Evolutionary conservation across 345 rosid species (phyloP).

Genomic region (Eucalyptus fibrosa): DNA sequence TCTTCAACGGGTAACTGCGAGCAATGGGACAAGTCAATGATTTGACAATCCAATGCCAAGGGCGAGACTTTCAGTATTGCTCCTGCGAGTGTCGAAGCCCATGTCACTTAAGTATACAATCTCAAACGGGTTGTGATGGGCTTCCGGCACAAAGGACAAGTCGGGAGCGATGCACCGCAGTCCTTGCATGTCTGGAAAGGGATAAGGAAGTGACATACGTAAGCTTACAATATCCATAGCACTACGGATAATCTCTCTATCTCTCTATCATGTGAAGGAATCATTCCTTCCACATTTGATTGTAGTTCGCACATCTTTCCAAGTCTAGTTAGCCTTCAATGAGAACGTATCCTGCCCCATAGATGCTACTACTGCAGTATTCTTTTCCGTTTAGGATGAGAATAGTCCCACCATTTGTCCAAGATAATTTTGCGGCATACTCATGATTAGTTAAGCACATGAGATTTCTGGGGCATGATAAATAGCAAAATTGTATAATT

Average conservation of each 20-base stretch:
- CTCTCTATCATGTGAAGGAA: background rate
- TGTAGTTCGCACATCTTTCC: background rate
- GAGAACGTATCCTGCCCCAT: background rate
- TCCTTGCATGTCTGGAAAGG: conserved; percentile 76
- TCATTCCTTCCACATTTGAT: background rate
- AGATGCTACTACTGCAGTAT: background rate
- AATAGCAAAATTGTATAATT: background rate
- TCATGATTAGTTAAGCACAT: background rate
- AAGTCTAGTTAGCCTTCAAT: background rate
- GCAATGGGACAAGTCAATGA: background rate
- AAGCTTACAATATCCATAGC: background rate
- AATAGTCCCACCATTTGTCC: background rate
- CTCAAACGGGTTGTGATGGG: conserved; percentile 63
- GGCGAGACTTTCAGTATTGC: background rate
- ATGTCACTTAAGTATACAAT: conserved; percentile 30
- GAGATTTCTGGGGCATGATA: background rate
- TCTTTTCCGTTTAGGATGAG: background rate
- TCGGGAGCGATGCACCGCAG: conserved; percentile 37
- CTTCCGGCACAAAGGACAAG: conserved; percentile 71
- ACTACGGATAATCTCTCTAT: background rate
- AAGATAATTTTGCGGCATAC: background rate
- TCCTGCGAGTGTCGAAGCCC: background rate
- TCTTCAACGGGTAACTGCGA: fast-evolving
- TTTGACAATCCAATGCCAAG: background rate
- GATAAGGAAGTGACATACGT: background rate